These are phyloP conservation scores for Selaginella tamariscina DNA, from an alignment of 75 land plant species.

Conservation along the genomic window DNA sequence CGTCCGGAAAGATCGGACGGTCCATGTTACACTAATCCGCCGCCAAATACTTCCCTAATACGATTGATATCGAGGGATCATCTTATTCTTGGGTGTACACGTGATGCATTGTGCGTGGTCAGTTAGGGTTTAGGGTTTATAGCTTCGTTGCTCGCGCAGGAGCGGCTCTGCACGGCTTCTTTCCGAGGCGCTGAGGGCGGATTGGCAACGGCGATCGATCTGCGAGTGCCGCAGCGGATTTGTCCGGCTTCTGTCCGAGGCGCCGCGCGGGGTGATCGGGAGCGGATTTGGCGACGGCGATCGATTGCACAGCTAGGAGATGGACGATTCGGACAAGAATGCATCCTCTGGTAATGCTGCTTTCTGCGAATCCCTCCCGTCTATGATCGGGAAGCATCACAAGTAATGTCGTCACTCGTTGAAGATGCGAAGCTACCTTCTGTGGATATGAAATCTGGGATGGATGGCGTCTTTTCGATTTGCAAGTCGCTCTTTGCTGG, in stretches of 20 bases:
- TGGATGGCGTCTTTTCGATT: constrained; percentile 45
- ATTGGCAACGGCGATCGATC: constrained; percentile 1
- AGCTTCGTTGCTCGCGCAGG: too few relatives aligned
- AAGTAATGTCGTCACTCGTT: constrained; percentile 56
- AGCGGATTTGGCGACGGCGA: too few relatives aligned
- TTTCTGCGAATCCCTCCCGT: constrained; percentile 23
- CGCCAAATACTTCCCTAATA: too few relatives aligned
- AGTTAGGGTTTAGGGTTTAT: not conserved
- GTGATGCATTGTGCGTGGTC: not conserved
- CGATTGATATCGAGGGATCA: too few relatives aligned
- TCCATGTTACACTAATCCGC: too few relatives aligned
- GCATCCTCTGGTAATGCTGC: constrained; percentile 18
- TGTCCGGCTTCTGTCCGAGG: too few relatives aligned
- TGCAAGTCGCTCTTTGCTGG: constrained; percentile 83
- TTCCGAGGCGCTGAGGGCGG: not conserved
- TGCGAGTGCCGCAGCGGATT: too few relatives aligned
- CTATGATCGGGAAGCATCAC: constrained; percentile 34
- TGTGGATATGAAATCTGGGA: constrained; percentile 47
- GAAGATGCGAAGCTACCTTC: constrained; percentile 71
- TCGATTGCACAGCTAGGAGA: not conserved
- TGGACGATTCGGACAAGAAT: not conserved
- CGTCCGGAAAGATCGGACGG: too few relatives aligned
- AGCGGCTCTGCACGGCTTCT: too few relatives aligned
- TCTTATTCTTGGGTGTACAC: not conserved
- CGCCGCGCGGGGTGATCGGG: too few relatives aligned